Evolutionary conservation across 2,329 filamentous ascomycete species (phyloP).

Genomic region (Capronia epimyces): DNA sequence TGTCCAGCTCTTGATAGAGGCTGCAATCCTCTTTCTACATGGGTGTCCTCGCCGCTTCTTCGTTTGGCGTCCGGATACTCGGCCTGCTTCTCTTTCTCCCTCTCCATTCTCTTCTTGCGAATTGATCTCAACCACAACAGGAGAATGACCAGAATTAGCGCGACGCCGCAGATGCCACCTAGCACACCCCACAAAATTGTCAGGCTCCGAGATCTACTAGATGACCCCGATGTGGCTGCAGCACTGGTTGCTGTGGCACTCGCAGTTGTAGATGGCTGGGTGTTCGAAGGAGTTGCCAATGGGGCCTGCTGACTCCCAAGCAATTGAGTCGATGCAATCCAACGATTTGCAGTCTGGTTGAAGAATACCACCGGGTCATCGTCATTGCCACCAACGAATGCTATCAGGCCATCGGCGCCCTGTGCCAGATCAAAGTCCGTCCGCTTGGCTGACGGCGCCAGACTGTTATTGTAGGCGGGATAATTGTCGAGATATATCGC

Average conservation of each 20-base stretch:
- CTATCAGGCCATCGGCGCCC: constrained; percentile 59
- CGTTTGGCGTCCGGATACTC: constrained; percentile 55
- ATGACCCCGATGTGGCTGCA: constrained; percentile 34
- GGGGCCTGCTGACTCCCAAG: constrained; percentile 48
- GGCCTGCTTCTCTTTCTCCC: constrained; percentile 46
- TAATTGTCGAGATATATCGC: constrained; percentile 59
- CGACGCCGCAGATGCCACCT: constrained; percentile 71
- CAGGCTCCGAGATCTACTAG: constrained; percentile 35
- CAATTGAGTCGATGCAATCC: constrained; percentile 65
- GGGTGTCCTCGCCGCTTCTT: constrained; percentile 33
- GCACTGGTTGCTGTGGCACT: constrained; percentile 32
- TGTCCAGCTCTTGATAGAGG: constrained; percentile 40
- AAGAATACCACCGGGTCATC: constrained; percentile 70
- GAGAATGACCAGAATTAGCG: constrained; percentile 63
- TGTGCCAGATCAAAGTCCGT: constrained; percentile 68
- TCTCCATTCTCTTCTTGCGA: constrained; percentile 47
- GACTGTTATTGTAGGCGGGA: constrained; percentile 71
- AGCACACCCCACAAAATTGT: constrained; percentile 76
- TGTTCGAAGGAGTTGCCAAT: constrained; percentile 29
- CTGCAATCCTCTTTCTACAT: constrained; percentile 43
- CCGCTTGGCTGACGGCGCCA: constrained; percentile 61
- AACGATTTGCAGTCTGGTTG: constrained; percentile 66
- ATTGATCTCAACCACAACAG: constrained; percentile 62
- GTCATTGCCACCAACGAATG: constrained; percentile 69
- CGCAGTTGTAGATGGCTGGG: constrained; percentile 29